Evolutionary conservation across 176 grass and related monocot genomes (phyloP).

Genomic region (Carex littledalei): DNA sequence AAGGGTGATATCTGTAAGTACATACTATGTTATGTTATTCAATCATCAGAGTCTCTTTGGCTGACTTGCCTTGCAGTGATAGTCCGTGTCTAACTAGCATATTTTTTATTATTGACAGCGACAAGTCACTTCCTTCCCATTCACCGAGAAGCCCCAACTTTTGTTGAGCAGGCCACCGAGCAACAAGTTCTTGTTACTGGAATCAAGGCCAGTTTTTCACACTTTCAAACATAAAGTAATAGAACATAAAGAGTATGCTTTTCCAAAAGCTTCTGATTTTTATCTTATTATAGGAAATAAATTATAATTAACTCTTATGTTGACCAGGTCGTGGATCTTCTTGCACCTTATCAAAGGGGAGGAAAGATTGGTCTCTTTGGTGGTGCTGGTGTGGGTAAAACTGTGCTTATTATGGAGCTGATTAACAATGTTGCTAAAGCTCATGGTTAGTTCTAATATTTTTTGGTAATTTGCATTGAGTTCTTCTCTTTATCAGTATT

Average conservation of each 20-base stretch:
- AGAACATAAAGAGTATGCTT: background rate
- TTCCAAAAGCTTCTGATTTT: background rate
- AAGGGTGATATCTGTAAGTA: conserved; percentile 82
- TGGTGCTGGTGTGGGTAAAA: conserved; percentile 98
- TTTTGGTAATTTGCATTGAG: background rate
- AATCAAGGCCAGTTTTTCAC: conserved; percentile 55
- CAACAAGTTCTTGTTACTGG: conserved; percentile 97
- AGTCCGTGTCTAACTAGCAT: background rate
- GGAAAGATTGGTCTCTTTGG: conserved; percentile 96
- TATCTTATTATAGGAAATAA: background rate
- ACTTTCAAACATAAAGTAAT: background rate
- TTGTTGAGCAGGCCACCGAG: conserved; percentile 92
- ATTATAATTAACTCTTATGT: conserved; percentile 14
- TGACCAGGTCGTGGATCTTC: conserved; percentile 78
- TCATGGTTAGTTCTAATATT: conserved; percentile 52
- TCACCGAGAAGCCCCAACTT: conserved; percentile 84
- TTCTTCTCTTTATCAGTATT: conserved; percentile 16
- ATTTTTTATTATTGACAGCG: conserved; percentile 22
- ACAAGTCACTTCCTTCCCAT: conserved; percentile 83
- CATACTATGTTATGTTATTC: background rate
- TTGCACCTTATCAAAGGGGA: conserved; percentile 93
- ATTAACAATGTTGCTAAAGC: conserved; percentile 98
- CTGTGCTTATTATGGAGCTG: conserved; percentile 94
- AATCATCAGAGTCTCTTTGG: too few relatives aligned
- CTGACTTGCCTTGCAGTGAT: background rate